phyloP scores from a whole-genome alignment of 768 basidiomycete genomes.

The Tylopilus vinaceipallidus region DNA sequence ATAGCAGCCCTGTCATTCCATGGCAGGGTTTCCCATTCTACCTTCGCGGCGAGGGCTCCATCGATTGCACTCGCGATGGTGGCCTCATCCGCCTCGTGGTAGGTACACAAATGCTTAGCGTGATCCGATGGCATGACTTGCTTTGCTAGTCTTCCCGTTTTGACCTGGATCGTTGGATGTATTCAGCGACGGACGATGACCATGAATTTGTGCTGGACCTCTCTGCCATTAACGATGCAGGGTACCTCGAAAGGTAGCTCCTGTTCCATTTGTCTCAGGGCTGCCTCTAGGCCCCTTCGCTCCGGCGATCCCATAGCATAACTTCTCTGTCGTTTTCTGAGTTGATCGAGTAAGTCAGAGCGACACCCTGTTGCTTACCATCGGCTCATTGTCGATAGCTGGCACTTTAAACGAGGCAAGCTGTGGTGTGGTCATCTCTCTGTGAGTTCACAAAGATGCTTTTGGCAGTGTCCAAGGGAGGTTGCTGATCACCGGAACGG shows the following conservation, averaged over 20 bases:
- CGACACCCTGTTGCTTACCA: constrained; percentile 50
- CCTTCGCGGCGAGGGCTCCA: constrained; percentile 83
- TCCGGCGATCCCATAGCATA: constrained; percentile 83
- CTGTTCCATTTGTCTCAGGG: constrained; percentile 77
- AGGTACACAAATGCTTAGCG: constrained; percentile 73
- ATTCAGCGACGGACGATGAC: constrained; percentile 4
- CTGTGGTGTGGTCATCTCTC: constrained; percentile 63
- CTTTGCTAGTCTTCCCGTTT: constrained; percentile 72
- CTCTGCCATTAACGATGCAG: constrained; percentile 87
- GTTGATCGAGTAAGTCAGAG: not conserved
- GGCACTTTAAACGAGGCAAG: constrained; percentile 88
- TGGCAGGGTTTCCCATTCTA: constrained; percentile 89
- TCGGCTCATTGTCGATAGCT: constrained; percentile 86
- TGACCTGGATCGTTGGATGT: constrained; percentile 49
- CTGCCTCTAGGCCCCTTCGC: constrained; percentile 66
- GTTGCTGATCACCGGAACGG: constrained; percentile 12
- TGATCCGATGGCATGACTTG: constrained; percentile 89
- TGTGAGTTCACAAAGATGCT: no score
- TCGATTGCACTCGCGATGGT: constrained; percentile 79
- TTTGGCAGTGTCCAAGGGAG: no score
- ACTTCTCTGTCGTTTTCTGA: constrained; percentile 46
- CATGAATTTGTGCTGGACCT: constrained; percentile 43
- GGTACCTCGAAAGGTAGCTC: constrained; percentile 90
- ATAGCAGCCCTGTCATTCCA: constrained; percentile 98
- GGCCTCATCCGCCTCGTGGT: constrained; percentile 83